phyloP scores from a whole-genome alignment of 1,284 basidiomycete genomes.

The Ustilago cynodontis region DNA sequence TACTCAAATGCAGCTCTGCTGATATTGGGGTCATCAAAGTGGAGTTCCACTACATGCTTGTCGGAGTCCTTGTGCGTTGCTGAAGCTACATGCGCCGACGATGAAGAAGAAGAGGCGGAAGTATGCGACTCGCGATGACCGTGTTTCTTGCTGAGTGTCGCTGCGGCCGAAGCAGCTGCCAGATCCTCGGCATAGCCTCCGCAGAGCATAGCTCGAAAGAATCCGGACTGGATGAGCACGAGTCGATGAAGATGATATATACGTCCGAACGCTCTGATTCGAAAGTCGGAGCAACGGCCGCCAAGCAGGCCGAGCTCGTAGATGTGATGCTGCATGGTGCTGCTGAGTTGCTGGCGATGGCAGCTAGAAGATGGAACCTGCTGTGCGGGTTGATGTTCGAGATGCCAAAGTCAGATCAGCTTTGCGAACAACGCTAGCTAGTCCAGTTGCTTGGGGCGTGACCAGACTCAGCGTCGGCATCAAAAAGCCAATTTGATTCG shows the following conservation, averaged over 20 bases:
- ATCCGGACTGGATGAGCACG: slow-evolving; percentile 63
- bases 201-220: slow-evolving; percentile 63
- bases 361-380: neutral
- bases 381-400: neutral
- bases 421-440: neutral
- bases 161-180: slow-evolving; percentile 42
- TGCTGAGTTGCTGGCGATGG: neutral
- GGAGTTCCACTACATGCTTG: slow-evolving; percentile 43
- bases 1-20: slow-evolving; percentile 64
- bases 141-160: slow-evolving; percentile 39
- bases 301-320: slow-evolving; percentile 50
- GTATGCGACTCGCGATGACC: slow-evolving; percentile 14
- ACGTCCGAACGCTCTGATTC: slow-evolving; percentile 56
- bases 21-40: slow-evolving; percentile 65
- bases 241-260: slow-evolving; percentile 61
- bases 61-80: slow-evolving; percentile 13
- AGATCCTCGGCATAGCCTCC: slow-evolving; percentile 59
- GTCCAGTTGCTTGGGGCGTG: neutral
- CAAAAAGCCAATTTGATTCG: neutral
- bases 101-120: neutral
- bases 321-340: slow-evolving; percentile 47
- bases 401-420: neutral
- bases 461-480: neutral
- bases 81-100: neutral
- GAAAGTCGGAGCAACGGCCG: slow-evolving; percentile 58